A percentile compares a stretch with the other conserved stretches of the same genome.
Evolutionary conservation across 2,329 filamentous ascomycete genomes (phyloP).

Genomic region (Gnomoniopsis smithogilvyi): DNA sequence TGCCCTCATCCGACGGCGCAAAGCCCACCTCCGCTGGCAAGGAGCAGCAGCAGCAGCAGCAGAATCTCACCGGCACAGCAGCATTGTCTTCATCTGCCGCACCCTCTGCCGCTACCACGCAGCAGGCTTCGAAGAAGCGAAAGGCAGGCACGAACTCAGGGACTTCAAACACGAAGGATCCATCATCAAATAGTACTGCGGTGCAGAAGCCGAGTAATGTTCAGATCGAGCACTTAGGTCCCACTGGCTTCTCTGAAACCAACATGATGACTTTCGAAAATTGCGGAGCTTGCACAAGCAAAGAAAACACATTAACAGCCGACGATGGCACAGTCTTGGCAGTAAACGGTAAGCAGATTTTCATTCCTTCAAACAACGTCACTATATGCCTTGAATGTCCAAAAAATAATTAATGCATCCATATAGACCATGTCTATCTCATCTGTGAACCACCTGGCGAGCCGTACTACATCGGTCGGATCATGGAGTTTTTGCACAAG

Average conservation of each 20-base stretch:
- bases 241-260: slow-evolving; percentile 54
- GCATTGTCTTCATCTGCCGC: slow-evolving; percentile 22
- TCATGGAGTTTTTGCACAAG: slow-evolving; percentile 94
- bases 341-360: slow-evolving; percentile 71
- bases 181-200: not conserved
- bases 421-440: slow-evolving; percentile 77
- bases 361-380: not conserved
- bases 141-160: slow-evolving; percentile 60
- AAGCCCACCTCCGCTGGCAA: slow-evolving; percentile 29
- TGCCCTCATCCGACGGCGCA: slow-evolving; percentile 33
- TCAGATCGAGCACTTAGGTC: slow-evolving; percentile 23
- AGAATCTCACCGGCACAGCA: slow-evolving; percentile 24
- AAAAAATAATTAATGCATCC: slow-evolving; percentile 1
- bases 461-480: slow-evolving; percentile 93
- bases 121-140: slow-evolving; percentile 69
- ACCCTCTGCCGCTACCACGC: slow-evolving; percentile 42
- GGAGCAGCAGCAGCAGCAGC: slow-evolving; percentile 30
- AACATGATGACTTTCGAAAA: slow-evolving; percentile 89
- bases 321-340: slow-evolving; percentile 85
- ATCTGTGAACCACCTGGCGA: slow-evolving; percentile 97
- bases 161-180: slow-evolving; percentile 24
- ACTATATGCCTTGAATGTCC: not conserved
- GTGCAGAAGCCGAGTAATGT: slow-evolving; percentile 21
- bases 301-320: slow-evolving; percentile 75
- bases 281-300: slow-evolving; percentile 58